Evolutionary conservation across 768 basidiomycete genomes (phyloP), one percentile per base, ranked within the genome.

Genomic region (Crucibulum laeve): DNA sequence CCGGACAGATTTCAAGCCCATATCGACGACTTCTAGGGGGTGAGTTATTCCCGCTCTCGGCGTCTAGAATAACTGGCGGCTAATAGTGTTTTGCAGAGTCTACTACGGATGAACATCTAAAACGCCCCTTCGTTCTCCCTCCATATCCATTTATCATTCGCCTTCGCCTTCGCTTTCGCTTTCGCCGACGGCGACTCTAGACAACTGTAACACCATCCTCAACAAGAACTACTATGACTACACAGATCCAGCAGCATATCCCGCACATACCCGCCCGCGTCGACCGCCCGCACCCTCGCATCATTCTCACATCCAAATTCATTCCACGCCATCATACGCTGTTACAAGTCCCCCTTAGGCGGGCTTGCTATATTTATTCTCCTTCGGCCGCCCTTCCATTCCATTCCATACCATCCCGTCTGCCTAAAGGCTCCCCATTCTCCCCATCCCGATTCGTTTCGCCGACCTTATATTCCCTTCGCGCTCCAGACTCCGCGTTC

Each of bases 1-100:
- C 22, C 76, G 85, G 37, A 80, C 79, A 14, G 86, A 88, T 58
- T 90, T 90, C 65, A 78, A 81, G 57, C 87, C 87, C n/a, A 84
- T 87, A 69, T 87, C 85, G 30, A 85, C 86, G 15, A 84, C 85
- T 7, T 44, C 80, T 4, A 64, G 80, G 65, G 86, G 87, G 86
- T 88, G 62, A 73, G 85, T 69, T 46, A 30, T 45, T 15, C 23
- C 38, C 32, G 32, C 14, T 46, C 23, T 43, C 41, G 30, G 28
- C 15, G 13, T 14, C 30, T 24, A n/a, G 25, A 18, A 4, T 5
- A 24, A 25, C 33, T 10, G 34, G 14, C 11, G 19, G 13, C 17
- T 40, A 25, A 38, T 11, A 11, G 13, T 15, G 11, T 4, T 43
- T n/a, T 47, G 14, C 43, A 74, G 74, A 42, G 59, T 74, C 41